A percentile compares a stretch with the other conserved stretches of the same genome.
Evolutionary conservation across 2,329 filamentous ascomycete species (phyloP).

Genomic region (Ophiostoma piceae): DNA sequence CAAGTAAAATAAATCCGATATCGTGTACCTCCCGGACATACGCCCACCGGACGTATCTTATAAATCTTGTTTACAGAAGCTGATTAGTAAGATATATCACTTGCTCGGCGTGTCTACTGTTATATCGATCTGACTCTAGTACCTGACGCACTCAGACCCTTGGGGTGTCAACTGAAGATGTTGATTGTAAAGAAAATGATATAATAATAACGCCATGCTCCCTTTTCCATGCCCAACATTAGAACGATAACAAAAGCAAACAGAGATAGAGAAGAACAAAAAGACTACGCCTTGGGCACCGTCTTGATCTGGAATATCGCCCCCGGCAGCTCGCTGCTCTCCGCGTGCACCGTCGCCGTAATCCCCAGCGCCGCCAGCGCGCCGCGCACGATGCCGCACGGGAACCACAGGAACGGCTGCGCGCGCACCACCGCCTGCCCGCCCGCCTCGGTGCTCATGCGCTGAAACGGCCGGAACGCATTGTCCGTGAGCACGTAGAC

Average conservation of each 20-base stretch:
- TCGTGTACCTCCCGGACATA: not conserved
- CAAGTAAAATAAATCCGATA: not conserved
- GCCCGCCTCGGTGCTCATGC: conserved; percentile 79
- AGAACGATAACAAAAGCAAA: conserved; percentile 1
- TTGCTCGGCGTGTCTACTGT: too few species aligned
- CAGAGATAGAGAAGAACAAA: not conserved
- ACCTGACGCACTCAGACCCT: not conserved
- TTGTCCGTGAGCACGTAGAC: conserved; percentile 96
- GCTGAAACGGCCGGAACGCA: conserved; percentile 76
- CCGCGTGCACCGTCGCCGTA: conserved; percentile 83
- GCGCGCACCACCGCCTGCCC: conserved; percentile 68
- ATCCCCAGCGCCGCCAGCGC: conserved; percentile 91
- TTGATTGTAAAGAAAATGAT: not conserved
- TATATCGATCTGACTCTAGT: too few species aligned
- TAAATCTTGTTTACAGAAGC: too few species aligned
- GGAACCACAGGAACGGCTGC: conserved; percentile 92
- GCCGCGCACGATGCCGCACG: conserved; percentile 85
- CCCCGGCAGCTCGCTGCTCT: conserved; percentile 76
- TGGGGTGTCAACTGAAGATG: not conserved
- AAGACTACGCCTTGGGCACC: conserved; percentile 56
- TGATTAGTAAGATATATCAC: too few species aligned
- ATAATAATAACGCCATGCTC: conserved; percentile 15
- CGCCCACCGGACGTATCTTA: not conserved
- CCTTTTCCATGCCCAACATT: conserved; percentile 16
- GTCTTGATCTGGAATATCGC: conserved; percentile 97